Evolutionary conservation across 2,329 filamentous ascomycete genomes (phyloP), one percentile per base, ranked within the genome.

Genomic region (Cercospora zeina): DNA sequence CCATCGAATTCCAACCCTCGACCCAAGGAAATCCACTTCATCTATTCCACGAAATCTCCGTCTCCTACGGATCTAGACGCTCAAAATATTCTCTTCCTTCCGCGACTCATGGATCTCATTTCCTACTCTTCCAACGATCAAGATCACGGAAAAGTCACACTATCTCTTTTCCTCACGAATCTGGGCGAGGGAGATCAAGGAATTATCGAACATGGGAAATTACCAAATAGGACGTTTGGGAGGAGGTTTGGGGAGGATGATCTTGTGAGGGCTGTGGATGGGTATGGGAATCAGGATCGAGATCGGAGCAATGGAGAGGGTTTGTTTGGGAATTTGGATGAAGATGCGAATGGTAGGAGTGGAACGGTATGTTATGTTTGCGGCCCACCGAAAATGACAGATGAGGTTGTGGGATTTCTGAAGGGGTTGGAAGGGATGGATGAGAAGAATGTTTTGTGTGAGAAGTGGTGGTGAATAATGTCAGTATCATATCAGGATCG

Each of bases 11-110:
- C 60, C 8, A 70, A 68, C 58, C 77, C 75, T 60, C 69, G 10
- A 58, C 3, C 24, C 24, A 27, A 27, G 24, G 73, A 83, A 13
- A 81, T 90, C 14, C 78, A 80, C 45, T 79, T 92, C 61, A 68
- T 93, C 33, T 93, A 93, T 73, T 83, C 84, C 2, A 84, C 79
- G 16, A 83, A 81, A 65, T 72, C 78, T 33, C 36, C 36, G 4
- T 39, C 24, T 34, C 49, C 27, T 7, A 72, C 65, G 6, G 66
- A 71, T 10, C 68, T 72, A 14, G 68, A 74, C 57, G 65, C 66
- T 9, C 68, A 72, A 16, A 72, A 76, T 11, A 77, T 83, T 6
- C 74, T 83, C 2, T 83, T 83, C 68, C 72, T 82, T 8, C 71
- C 78, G 0, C 76, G 81, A n/a, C 70, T 83, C 0, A 71, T 73